These are phyloP conservation scores for Geum urbanum DNA, from an alignment of 306 rosid species.

Conservation along the genomic window DNA sequence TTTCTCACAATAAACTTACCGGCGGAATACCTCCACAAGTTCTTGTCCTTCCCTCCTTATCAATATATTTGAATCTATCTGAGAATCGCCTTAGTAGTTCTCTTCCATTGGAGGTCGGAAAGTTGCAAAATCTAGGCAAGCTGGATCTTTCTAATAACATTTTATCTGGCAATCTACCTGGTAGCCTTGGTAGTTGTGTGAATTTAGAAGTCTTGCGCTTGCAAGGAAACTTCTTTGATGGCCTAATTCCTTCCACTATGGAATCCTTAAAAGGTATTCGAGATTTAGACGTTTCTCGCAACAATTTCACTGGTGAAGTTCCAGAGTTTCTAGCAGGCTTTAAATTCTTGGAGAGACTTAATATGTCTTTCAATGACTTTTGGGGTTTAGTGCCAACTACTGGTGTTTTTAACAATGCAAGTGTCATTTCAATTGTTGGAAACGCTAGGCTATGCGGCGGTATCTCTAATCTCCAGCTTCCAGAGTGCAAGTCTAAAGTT, in stretches of 20 bases:
- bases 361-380: constrained; percentile 1
- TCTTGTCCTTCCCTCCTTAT: neutral
- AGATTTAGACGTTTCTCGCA: neutral
- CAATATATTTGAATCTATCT: neutral
- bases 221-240: constrained; percentile 1
- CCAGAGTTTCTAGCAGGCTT: neutral
- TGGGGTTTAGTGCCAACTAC: neutral
- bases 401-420: constrained; percentile 6
- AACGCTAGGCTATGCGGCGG: neutral
- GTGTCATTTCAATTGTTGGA: constrained; percentile 1
- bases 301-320: neutral
- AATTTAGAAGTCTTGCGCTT: neutral
- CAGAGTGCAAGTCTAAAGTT: neutral
- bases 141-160: neutral
- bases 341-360: neutral
- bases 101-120: neutral
- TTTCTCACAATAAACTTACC: neutral
- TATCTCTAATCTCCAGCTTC: neutral
- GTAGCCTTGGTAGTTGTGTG: neutral
- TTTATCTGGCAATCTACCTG: neutral
- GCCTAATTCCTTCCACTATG: neutral
- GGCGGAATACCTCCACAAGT: neutral
- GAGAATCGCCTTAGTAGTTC: neutral
- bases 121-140: neutral
- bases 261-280: neutral